These are phyloP conservation scores for Kodamaea neixiangensis DNA, from an alignment of 805 yeast genomes.

Conservation along the genomic window DNA sequence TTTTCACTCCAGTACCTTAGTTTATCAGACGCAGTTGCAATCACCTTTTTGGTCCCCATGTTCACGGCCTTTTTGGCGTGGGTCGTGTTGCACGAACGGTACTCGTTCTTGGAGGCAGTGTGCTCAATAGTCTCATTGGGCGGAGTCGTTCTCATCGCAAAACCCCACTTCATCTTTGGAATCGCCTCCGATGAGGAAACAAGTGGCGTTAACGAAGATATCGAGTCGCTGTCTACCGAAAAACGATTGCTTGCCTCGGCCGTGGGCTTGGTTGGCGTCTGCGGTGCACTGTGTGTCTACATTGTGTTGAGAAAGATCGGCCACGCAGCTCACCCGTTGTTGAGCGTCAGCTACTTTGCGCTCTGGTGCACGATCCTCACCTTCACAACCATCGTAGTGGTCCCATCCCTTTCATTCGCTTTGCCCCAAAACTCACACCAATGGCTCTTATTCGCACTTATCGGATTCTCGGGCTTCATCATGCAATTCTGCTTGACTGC, in stretches of 20 bases:
- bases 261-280: conserved; percentile 65
- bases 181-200: conserved; percentile 29
- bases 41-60: conserved; percentile 76
- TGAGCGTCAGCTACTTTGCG: conserved; percentile 79
- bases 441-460: conserved; percentile 60
- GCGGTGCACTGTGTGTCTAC: conserved; percentile 70
- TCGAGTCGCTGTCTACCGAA: conserved; percentile 54
- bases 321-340: conserved; percentile 72
- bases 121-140: conserved; percentile 68
- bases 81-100: conserved; percentile 62
- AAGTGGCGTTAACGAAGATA: conserved; percentile 31
- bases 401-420: conserved; percentile 62
- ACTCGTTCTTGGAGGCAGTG: conserved; percentile 63
- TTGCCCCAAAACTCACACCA: conserved; percentile 62
- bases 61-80: conserved; percentile 76
- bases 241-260: conserved; percentile 62
- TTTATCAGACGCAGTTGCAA: conserved; percentile 78
- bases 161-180: conserved; percentile 75
- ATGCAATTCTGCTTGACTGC: conserved; percentile 80
- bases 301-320: conserved; percentile 77
- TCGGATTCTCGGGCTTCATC: conserved; percentile 79
- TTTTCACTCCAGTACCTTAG: conserved; percentile 72
- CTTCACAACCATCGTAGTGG: conserved; percentile 47
- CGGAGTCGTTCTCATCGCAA: conserved; percentile 81
- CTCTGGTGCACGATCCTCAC: conserved; percentile 59